Percentiles rank a stretch among this genome's conserved stretches.
Evolutionary conservation across 768 basidiomycete species (phyloP).

Genomic region (Mycena filopes): DNA sequence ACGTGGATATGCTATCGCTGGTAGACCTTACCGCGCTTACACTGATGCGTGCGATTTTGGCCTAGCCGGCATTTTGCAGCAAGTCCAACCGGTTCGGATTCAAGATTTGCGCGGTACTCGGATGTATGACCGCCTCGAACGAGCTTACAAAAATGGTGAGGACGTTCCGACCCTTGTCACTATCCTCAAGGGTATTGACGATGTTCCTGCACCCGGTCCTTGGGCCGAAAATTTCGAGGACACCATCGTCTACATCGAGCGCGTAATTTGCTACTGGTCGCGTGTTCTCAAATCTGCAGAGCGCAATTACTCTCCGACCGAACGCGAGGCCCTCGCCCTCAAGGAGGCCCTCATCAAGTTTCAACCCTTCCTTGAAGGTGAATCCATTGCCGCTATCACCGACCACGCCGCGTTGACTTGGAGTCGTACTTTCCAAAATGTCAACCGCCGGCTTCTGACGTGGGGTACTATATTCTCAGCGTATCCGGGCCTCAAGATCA

Average conservation of each 20-base stretch:
- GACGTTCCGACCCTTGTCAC: background rate
- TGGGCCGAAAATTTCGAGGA: slow-evolving; percentile 37
- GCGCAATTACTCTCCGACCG: slow-evolving; percentile 49
- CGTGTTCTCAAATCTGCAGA: slow-evolving; percentile 45
- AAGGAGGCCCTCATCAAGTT: slow-evolving; percentile 52
- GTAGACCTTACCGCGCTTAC: background rate
- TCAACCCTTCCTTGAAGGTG: slow-evolving; percentile 49
- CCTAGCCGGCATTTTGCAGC: slow-evolving; percentile 1
- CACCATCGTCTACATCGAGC: slow-evolving; percentile 44
- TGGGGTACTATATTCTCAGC: slow-evolving; percentile 51
- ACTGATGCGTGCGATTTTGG: slow-evolving; percentile 1
- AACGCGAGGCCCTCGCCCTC: slow-evolving; percentile 49
- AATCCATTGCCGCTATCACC: slow-evolving; percentile 40
- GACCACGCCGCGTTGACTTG: slow-evolving; percentile 49
- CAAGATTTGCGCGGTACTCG: background rate
- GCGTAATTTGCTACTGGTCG: slow-evolving; percentile 45
- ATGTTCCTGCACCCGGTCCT: background rate
- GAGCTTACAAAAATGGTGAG: background rate
- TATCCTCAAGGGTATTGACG: background rate
- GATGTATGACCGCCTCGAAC: background rate
- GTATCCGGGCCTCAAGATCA: slow-evolving; percentile 47
- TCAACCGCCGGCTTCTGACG: slow-evolving; percentile 46
- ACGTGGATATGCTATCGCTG: background rate
- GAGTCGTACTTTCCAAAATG: slow-evolving; percentile 50
- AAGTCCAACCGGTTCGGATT: background rate